Base-by-base conservation (phyloP, 129 eudicot genomes). In the Pseudognaphalium luteoalbum region DNA sequence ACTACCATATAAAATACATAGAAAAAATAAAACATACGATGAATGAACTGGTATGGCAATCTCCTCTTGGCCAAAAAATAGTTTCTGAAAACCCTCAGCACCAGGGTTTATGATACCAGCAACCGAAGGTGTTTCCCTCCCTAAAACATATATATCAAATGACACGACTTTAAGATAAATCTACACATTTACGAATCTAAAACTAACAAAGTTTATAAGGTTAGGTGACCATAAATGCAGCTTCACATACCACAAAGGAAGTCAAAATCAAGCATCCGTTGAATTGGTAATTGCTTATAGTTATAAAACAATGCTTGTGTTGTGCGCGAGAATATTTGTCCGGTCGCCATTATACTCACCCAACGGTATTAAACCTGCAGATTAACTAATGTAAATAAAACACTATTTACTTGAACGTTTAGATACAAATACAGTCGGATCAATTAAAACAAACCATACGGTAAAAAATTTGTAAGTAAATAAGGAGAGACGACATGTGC, bases 181-280 rank as follows among this genome's bases (percentile, higher is more conserved):
- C 21, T 51, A 17, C 42, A 21, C 62, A 30, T 42, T 12, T 28
- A 54, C 4, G 56, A 51, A 12, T 72, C 41, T 21, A 37, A 17
- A 41, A 34, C 30, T 28, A 76, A 21, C 5, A 20, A 12, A 35
- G 37, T 65, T 17, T 21, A 35, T 1, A 39, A 47, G n/a, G 28
- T 16, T 75, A 9, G 56, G 70, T 51, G 75, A 34, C 19, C 44
- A 56, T 58, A 16, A 57, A 12, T 69, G 74, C 11, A 61, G 25
- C 25, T 62, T 25, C 56, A 83, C 92, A 41, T 62, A 95, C 99
- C 97, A 58, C 99, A 95, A 73, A 95, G 99, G 83, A 95, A 95
- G 84, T 95, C 99, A 83, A 95, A 95, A 83, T 95, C 99, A 78
- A 95, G 99, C 99, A 95, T 95, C 79, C 99, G 95, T 77, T 95